Conservation (phyloP, 2,329 filamentous ascomycete species). For the Basipetospora chlamydospora region DNA sequence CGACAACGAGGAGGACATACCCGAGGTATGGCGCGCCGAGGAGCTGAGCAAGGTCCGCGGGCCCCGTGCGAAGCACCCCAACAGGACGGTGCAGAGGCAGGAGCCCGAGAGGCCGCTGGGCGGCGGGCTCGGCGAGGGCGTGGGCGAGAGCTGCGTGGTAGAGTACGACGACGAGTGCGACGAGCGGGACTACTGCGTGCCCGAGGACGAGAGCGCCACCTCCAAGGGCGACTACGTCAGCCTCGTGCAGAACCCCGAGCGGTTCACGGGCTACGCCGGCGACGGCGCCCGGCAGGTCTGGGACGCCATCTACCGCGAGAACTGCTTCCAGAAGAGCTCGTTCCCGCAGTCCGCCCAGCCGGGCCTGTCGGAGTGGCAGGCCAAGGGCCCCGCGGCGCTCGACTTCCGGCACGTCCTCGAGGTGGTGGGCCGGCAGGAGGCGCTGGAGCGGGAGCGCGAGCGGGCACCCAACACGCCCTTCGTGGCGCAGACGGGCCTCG, state of each 20-base stretch:
- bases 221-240: constrained; percentile 66
- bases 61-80: constrained; percentile 79
- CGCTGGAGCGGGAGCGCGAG: constrained; percentile 37
- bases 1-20: constrained; percentile 90
- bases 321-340: constrained; percentile 69
- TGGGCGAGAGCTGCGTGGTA: constrained; percentile 90
- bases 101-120: constrained; percentile 60
- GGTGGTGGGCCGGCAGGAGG: constrained; percentile 42
- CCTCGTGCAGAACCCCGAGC: constrained; percentile 12
- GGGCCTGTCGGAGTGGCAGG: constrained; percentile 24
- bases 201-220: constrained; percentile 76
- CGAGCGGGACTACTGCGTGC: constrained; percentile 90
- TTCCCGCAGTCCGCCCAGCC: constrained; percentile 45
- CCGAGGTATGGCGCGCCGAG: constrained; percentile 77
- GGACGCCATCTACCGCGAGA: constrained; percentile 94
- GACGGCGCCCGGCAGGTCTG: constrained; percentile 78
- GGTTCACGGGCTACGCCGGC: constrained; percentile 88
- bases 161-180: constrained; percentile 97
- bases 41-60: constrained; percentile 87
- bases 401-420: constrained; percentile 49
- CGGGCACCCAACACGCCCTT: constrained; percentile 38
- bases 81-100: constrained; percentile 56
- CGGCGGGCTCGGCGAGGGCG: constrained; percentile 68
- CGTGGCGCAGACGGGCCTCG: constrained; percentile 49
- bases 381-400: constrained; percentile 36